Evolutionary conservation across 306 rosid genomes (phyloP).

Genomic region (Cucumis hystrix): DNA sequence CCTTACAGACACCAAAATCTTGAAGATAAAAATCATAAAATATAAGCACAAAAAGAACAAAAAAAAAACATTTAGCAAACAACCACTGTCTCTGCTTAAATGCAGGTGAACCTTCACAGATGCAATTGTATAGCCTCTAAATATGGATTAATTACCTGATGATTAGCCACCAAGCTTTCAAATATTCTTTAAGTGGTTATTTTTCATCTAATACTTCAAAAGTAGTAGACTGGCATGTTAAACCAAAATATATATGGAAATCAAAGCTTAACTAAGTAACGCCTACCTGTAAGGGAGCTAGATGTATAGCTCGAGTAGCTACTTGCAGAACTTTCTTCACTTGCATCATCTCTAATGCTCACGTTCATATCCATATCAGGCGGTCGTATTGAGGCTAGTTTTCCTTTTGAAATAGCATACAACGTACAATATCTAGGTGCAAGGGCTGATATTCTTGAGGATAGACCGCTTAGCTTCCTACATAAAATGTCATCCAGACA

Average conservation of each 20-base stretch:
- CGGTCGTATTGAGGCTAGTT: conserved; percentile 46
- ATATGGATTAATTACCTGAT: background rate
- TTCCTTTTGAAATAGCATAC: conserved; percentile 74
- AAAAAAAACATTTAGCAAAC: background rate
- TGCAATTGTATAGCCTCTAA: background rate
- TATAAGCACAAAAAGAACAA: background rate
- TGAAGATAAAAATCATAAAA: background rate
- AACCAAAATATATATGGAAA: background rate
- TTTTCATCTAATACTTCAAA: background rate
- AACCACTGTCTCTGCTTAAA: background rate
- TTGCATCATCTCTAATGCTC: conserved; percentile 34
- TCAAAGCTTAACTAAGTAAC: conserved; percentile 11
- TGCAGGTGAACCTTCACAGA: background rate
- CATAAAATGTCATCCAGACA: conserved; percentile 10
- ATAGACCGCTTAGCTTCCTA: conserved; percentile 56
- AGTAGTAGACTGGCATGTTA: background rate
- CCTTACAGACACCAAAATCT: background rate
- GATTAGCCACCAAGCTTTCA: background rate
- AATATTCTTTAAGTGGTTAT: background rate
- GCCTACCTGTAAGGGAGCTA: conserved; percentile 53
- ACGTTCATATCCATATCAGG: conserved; percentile 33
- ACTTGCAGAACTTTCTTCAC: conserved; percentile 43
- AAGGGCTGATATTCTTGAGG: conserved; percentile 51
- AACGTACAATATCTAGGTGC: conserved; percentile 69
- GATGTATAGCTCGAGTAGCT: conserved; percentile 42